Conservation (phyloP, 768 basidiomycete genomes). For the Coprinellus micaceus region DNA sequence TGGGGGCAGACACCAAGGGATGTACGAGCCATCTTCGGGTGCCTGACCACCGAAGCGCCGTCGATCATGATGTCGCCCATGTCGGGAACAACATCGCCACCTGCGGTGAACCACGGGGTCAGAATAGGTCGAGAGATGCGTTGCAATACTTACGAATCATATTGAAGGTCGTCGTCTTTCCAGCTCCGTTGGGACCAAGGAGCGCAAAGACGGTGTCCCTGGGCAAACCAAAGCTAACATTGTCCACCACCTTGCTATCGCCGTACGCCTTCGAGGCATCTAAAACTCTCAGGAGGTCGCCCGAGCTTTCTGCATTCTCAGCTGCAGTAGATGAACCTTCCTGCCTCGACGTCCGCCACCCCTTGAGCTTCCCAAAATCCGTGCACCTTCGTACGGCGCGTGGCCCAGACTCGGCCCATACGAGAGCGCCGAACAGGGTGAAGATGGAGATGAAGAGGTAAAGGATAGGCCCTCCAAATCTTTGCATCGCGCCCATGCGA, state of each 20-base stretch:
- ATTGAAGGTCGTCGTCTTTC: conserved; percentile 80
- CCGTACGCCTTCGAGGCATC: conserved; percentile 62
- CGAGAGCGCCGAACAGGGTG: conserved; percentile 57
- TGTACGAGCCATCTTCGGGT: conserved; percentile 60
- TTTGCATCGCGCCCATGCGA: conserved; percentile 50
- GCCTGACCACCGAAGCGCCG: conserved; percentile 59
- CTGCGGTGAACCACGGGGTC: too few species aligned
- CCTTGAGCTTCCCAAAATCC: conserved; percentile 16
- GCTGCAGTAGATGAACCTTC: conserved; percentile 39
- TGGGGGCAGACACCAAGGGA: conserved; percentile 81
- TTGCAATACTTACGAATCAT: conserved; percentile 71
- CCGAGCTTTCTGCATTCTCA: conserved; percentile 40
- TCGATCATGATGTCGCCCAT: conserved; percentile 67
- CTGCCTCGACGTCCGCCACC: too few species aligned
- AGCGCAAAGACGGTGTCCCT: conserved; percentile 66
- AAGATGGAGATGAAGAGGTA: conserved; percentile 65
- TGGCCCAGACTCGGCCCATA: conserved; percentile 72
- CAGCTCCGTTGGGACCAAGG: conserved; percentile 80
- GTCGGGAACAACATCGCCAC: conserved; percentile 66
- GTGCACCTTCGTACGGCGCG: conserved; percentile 37
- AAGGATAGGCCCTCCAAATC: conserved; percentile 71
- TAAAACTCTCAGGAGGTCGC: conserved; percentile 60
- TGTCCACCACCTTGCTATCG: conserved; percentile 59
- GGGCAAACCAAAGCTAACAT: conserved; percentile 66
- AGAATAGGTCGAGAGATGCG: too few species aligned